Evolutionary conservation across 2,329 filamentous ascomycete genomes (phyloP), one percentile per base, ranked within the genome.

Genomic region (Camptophora hylomeconis): DNA sequence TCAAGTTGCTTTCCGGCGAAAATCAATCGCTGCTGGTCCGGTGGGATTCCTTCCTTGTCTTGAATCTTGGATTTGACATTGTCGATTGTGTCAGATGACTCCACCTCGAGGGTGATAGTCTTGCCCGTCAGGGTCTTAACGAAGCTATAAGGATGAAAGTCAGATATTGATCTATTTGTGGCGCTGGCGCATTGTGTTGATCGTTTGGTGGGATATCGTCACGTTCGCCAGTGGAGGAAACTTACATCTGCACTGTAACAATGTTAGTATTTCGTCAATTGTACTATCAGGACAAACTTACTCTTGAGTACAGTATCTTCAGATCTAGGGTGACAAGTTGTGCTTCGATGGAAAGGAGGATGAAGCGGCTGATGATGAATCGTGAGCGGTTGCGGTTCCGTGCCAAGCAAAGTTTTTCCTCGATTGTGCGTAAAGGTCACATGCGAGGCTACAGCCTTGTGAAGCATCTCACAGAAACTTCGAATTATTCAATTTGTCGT

Each of bases 41-140:
- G 86, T 53, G 87, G 87, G 50, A 94, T 94, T 53, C 87, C 87
- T 71, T 94, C 87, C 80, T 94, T 94, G 69, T 94, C 86, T 72
- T 94, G 87, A 65, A 95, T 94, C 80, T 94, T 94, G 70, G 77
- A 79, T 79, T 95, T 95, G 67, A 95, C 87, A 76, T 94, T 95
- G 77, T 95, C 87, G 71, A 95, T 95, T 55, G 87, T 94, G 68
- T 95, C 87, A 58, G 76, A 83, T 57, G 84, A 93, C 78, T 94
- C 87, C 62, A 94, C 86, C 79, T 95, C 87, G 56, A 94, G 80
- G 67, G 89, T 95, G 74, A 95, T 94, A 65, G 87, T 95, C 82
- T 95, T 95, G 69, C 89, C 87, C 74, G 87, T 94, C 59, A 94
- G 83, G 75, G 87, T 94, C 80, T 94, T 95, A 70, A 95, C 87